These are phyloP conservation scores for Vitis rupestris DNA, from an alignment of 164 flowering plant species.

Conservation along the genomic window DNA sequence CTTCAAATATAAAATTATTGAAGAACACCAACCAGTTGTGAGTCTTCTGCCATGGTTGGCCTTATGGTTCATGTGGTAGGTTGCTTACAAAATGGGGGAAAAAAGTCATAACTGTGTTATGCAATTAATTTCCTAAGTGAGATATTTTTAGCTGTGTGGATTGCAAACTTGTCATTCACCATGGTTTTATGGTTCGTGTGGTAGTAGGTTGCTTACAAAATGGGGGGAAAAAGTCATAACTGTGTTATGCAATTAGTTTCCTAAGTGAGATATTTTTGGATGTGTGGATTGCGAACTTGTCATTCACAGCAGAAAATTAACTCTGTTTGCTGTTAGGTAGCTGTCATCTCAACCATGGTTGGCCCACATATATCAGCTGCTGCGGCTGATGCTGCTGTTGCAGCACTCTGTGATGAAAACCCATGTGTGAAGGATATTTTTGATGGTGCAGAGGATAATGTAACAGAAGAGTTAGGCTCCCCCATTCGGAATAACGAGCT, in stretches of 20 bases:
- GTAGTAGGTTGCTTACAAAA: no score
- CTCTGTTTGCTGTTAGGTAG: constrained; percentile 44
- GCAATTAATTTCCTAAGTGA: not conserved
- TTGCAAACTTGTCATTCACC: not conserved
- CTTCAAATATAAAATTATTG: no score
- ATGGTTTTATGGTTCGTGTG: no score
- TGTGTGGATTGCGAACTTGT: not conserved
- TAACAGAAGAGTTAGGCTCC: constrained; percentile 18
- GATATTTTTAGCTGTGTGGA: not conserved
- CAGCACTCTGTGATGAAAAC: constrained; percentile 62
- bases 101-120: no score
- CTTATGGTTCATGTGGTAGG: no score
- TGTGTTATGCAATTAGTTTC: not conserved
- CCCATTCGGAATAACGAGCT: constrained; percentile 25
- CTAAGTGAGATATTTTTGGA: not conserved
- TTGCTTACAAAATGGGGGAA: no score
- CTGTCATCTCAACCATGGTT: constrained; percentile 56
- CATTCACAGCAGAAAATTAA: not conserved
- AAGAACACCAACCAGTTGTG: no score
- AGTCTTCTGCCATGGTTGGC: no score
- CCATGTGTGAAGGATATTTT: constrained; percentile 60
- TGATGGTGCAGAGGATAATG: constrained; percentile 31
- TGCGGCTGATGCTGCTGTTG: constrained; percentile 80
- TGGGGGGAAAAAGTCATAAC: no score
- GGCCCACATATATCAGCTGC: constrained; percentile 69